These are phyloP conservation scores for Nakaseomyces uthaithaninus DNA, from an alignment of 1,139 yeast genomes.

Conservation along the genomic window DNA sequence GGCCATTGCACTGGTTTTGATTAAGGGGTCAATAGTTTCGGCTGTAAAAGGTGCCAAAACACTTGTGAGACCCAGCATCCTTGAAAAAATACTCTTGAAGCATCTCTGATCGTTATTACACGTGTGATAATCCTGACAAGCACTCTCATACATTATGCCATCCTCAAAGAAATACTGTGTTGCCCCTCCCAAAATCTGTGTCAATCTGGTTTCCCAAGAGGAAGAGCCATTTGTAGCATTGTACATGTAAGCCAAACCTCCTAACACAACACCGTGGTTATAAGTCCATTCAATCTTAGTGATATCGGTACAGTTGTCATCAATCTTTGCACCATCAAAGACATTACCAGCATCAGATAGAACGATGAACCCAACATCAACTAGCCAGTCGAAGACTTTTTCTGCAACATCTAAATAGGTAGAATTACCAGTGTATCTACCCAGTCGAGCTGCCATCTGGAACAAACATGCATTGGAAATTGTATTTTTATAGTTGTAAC, in stretches of 20 bases:
- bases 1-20: conserved; percentile 47
- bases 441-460: conserved; percentile 55
- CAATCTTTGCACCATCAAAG: conserved; percentile 53
- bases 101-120: conserved; percentile 61
- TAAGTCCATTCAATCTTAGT: conserved; percentile 52
- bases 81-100: conserved; percentile 50
- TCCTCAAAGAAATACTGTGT: conserved; percentile 38
- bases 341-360: conserved; percentile 36
- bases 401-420: conserved; percentile 50
- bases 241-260: conserved; percentile 55
- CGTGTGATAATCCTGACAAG: conserved; percentile 40
- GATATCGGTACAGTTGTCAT: conserved; percentile 41
- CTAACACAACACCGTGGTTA: conserved; percentile 51
- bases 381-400: conserved; percentile 53
- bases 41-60: conserved; percentile 42
- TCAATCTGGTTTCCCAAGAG: conserved; percentile 44
- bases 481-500: conserved; percentile 59
- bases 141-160: conserved; percentile 48
- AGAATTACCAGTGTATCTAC: conserved; percentile 48
- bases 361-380: conserved; percentile 41
- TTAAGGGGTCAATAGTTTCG: conserved; percentile 35
- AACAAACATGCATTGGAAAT: conserved; percentile 57
- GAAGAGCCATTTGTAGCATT: conserved; percentile 45
- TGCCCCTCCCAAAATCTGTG: conserved; percentile 37
- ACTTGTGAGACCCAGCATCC: conserved; percentile 47